A percentile compares a stretch with the other conserved stretches of the same genome.
phyloP scores from a whole-genome alignment of 192 early-diverging fungal species.

The Backusella psychrophila region DNA sequence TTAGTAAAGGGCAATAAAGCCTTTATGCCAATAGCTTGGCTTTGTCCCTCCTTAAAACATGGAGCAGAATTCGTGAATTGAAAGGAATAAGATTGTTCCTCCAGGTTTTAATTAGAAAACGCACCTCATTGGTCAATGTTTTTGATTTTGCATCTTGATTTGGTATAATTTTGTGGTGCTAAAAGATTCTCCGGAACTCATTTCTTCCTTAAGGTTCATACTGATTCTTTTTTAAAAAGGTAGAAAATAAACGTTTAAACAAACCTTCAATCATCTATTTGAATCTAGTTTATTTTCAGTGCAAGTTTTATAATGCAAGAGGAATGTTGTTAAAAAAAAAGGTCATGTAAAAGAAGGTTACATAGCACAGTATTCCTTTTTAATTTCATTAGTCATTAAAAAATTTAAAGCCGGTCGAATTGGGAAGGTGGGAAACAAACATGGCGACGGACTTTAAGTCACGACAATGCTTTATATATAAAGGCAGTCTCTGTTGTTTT shows the following conservation, averaged over 20 bases:
- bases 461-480: slow-evolving; percentile 4
- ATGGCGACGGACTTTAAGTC: not conserved
- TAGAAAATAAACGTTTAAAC: not conserved
- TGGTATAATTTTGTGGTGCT: not conserved
- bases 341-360: not conserved
- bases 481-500: not conserved
- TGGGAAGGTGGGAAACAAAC: slow-evolving; percentile 12
- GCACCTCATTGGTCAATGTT: not conserved
- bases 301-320: too few relatives aligned
- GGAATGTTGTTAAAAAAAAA: not conserved
- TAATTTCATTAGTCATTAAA: slow-evolving; percentile 2
- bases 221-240: not conserved
- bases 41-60: not conserved
- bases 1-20: not conserved
- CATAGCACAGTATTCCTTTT: not conserved
- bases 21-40: not conserved
- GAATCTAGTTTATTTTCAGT: not conserved
- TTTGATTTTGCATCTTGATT: not conserved
- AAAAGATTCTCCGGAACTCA: not conserved
- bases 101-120: not conserved
- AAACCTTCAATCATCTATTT: not conserved
- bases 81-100: slow-evolving; percentile 6
- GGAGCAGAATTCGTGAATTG: not conserved
- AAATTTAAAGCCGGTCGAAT: not conserved
- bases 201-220: not conserved